Base-by-base conservation (phyloP, 495 filamentous ascomycete species). In the Saxispiralis lemnorum region DNA sequence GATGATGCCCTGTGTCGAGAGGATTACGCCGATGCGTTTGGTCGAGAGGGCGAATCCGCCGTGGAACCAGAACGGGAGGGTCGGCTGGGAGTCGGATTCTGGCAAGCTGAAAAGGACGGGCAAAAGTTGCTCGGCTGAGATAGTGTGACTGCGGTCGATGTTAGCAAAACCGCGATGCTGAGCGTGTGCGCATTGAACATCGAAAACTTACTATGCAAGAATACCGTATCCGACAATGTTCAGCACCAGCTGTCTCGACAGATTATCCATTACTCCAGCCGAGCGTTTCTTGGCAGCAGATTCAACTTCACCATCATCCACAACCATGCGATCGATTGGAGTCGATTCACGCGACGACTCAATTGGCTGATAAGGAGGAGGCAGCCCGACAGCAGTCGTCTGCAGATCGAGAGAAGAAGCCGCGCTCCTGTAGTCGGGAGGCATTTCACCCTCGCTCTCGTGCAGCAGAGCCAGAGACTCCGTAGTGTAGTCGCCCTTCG, bases 41-140 rank as follows among this genome's bases (percentile, higher is more conserved):
- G 81, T 84, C 31, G 76, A 66, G 24, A 93, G 67, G 5, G 76
- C 82, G 44, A 95, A 83, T 9, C 89, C 89, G 41, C 84, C 84
- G 6, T 73, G 76, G 56, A 97, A 95, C 51, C 80, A 79, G 67
- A 96, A 82, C 6, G 86, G 86, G 16, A 92, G 68, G 9, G 71
- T 63, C 6, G 73, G 66, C 7, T 63, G 57, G 31, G 62, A 60
- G 40, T 63, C 53, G 16, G 76, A 75, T 35, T 67, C 61, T 15
- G 74, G 72, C 17, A 81, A 87, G 55, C 83, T 92, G 44, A 97
- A 71, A 47, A 96, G 81, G 3, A 95, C 81, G 0, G 89, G 92
- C 50, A 96, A 75, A 28, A 96, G 66, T 56, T 93, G 80, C 64
- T 97, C 89, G 52, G 93, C 93, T 0, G 83, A 85, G 56, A 97